Conservation (phyloP, 441 rosid species). For the Lepidium campestre region DNA sequence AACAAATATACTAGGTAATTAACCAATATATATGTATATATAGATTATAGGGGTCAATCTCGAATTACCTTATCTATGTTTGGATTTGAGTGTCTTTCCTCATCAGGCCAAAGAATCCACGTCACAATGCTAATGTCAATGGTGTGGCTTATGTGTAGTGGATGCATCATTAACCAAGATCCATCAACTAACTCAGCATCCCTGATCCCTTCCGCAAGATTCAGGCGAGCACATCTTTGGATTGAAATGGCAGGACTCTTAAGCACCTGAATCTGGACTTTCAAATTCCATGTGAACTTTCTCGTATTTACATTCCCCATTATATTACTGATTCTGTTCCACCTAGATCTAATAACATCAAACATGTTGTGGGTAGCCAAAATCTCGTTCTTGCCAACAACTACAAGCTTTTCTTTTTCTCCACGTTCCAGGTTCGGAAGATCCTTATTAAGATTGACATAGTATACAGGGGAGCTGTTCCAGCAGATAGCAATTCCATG, state of each 20-base stretch:
- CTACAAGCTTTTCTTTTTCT: slow-evolving; percentile 32
- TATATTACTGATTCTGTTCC: slow-evolving; percentile 74
- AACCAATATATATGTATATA: too few relatives aligned
- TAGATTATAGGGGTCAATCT: neutral
- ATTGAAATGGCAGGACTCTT: slow-evolving; percentile 65
- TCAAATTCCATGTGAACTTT: slow-evolving; percentile 93
- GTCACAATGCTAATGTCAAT: slow-evolving; percentile 74
- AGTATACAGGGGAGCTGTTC: slow-evolving; percentile 83
- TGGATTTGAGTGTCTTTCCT: slow-evolving; percentile 83
- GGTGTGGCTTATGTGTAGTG: slow-evolving; percentile 49
- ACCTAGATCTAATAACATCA: slow-evolving; percentile 53
- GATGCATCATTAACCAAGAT: slow-evolving; percentile 49
- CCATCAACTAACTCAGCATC: slow-evolving; percentile 50
- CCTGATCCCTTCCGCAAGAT: slow-evolving; percentile 37
- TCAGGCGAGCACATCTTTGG: slow-evolving; percentile 51
- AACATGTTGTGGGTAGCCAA: slow-evolving; percentile 34
- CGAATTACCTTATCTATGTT: slow-evolving; percentile 85
- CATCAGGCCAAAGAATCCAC: slow-evolving; percentile 99
- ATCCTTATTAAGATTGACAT: slow-evolving; percentile 78
- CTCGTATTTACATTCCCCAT: slow-evolving; percentile 61
- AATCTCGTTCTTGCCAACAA: slow-evolving; percentile 32
- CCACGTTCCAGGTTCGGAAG: slow-evolving; percentile 41
- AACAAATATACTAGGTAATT: neutral
- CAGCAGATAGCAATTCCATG: slow-evolving; percentile 95
- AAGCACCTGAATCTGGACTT: slow-evolving; percentile 85